Evolutionary conservation across 768 basidiomycete genomes (phyloP).

Genomic region (Lentinula edodes): DNA sequence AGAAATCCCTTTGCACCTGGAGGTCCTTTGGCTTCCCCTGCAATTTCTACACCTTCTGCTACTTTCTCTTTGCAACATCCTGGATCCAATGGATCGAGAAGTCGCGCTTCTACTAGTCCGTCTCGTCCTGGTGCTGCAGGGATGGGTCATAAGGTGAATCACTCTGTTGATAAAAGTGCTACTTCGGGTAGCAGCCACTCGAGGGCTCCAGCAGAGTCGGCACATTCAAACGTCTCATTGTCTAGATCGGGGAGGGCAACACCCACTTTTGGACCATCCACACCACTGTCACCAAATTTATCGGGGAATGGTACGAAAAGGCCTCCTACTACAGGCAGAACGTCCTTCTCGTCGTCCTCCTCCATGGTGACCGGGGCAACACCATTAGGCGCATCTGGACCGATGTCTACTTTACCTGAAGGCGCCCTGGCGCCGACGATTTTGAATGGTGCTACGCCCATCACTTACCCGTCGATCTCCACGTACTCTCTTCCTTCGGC

Average conservation of each 20-base stretch:
- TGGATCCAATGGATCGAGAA: neutral
- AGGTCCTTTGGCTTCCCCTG: slow-evolving; percentile 5
- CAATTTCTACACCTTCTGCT: slow-evolving; percentile 1
- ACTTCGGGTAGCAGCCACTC: neutral
- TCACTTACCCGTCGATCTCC: slow-evolving; percentile 8
- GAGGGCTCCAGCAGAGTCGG: slow-evolving; percentile 38
- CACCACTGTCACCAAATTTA: neutral
- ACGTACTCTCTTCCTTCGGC: neutral
- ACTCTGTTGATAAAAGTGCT: slow-evolving; percentile 37
- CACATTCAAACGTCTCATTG: neutral
- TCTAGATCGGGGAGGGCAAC: neutral
- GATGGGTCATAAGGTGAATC: slow-evolving; percentile 7
- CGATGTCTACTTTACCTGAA: neutral
- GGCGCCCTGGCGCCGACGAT: neutral
- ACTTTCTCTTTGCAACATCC: neutral
- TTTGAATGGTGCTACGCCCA: slow-evolving; percentile 1
- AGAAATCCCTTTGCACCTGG: slow-evolving; percentile 4
- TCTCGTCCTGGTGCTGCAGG: slow-evolving; percentile 9
- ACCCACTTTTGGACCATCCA: neutral
- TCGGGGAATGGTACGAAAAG: neutral
- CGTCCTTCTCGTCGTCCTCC: neutral
- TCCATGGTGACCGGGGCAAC: neutral
- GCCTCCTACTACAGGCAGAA: neutral
- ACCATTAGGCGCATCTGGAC: neutral
- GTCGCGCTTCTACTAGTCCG: slow-evolving; percentile 8